phyloP scores from a whole-genome alignment of 352 stramenopile genomes.

The Aphanomyces cochlioides region DNA sequence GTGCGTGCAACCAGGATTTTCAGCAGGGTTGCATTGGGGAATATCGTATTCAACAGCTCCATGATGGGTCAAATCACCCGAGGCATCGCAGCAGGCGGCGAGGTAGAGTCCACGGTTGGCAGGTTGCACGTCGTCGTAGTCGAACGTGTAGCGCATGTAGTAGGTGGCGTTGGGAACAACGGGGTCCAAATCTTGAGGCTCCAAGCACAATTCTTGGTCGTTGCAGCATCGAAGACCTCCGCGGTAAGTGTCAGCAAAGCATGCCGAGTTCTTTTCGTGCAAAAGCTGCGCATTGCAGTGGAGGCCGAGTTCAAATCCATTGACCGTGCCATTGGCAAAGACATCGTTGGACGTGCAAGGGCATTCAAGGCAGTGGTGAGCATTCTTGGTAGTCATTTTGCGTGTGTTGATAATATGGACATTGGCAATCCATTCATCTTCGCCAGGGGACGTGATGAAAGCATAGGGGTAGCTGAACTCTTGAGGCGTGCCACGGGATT shows the following conservation, averaged over 20 bases:
- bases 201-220: constrained; percentile 62
- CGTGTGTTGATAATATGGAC: constrained; percentile 83
- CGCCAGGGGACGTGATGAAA: constrained; percentile 69
- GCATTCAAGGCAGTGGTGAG: constrained; percentile 70
- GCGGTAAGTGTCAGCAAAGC: constrained; percentile 53
- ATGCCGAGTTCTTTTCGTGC: constrained; percentile 70
- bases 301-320: constrained; percentile 42
- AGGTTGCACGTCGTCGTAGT: constrained; percentile 55
- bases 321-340: constrained; percentile 49
- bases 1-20: constrained; percentile 71
- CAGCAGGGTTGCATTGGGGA: constrained; percentile 52
- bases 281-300: constrained; percentile 64
- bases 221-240: constrained; percentile 75
- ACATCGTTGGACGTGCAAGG: constrained; percentile 67
- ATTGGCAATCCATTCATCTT: constrained; percentile 79
- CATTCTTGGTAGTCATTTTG: constrained; percentile 40
- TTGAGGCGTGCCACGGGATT: constrained; percentile 72
- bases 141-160: constrained; percentile 72
- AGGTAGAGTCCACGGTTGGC: constrained; percentile 63
- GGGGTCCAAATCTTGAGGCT: constrained; percentile 45
- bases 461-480: constrained; percentile 76
- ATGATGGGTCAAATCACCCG: constrained; percentile 51
- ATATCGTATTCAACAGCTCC: constrained; percentile 81
- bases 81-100: constrained; percentile 66
- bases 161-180: constrained; percentile 41